phyloP scores from a whole-genome alignment of 805 yeast genomes.

The Zygosaccharomyces bisporus region DNA sequence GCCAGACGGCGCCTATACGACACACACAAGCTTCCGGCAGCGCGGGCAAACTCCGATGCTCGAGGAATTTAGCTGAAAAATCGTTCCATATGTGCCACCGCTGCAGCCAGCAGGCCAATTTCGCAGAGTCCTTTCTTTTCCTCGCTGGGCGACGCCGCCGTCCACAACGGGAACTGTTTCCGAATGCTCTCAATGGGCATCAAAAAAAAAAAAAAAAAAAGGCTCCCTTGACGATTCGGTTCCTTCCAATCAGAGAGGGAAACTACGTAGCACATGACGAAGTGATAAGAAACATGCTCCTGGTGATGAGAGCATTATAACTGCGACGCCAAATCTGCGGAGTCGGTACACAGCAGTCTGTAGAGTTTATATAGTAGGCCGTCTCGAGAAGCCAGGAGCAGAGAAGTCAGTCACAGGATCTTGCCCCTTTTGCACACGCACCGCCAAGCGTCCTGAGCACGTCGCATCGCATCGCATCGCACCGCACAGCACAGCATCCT shows the following conservation, averaged over 20 bases:
- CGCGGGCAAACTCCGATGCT: too few species aligned
- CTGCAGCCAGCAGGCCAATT: too few species aligned
- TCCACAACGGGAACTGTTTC: background rate
- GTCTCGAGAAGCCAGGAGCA: too few species aligned
- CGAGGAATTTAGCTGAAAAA: background rate
- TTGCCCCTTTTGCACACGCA: background rate
- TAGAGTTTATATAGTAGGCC: background rate
- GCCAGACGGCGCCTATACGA: too few species aligned
- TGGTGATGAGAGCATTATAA: background rate
- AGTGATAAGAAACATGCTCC: background rate
- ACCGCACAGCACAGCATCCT: too few species aligned
- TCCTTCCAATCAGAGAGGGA: background rate
- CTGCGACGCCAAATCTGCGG: background rate
- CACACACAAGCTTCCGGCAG: too few species aligned
- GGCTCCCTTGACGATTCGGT: slow-evolving; percentile 1
- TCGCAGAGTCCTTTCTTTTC: too few species aligned
- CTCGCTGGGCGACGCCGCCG: background rate
- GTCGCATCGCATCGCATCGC: background rate
- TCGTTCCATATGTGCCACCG: too few species aligned
- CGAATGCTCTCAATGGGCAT: slow-evolving; percentile 6
- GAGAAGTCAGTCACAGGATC: background rate
- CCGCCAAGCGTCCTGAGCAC: background rate
- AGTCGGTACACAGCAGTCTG: background rate
- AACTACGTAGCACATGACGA: background rate
- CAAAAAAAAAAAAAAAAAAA: slow-evolving; percentile 1